phyloP scores from a whole-genome alignment of 2,329 filamentous ascomycete genomes.

The Lasiodiplodia citricola region DNA sequence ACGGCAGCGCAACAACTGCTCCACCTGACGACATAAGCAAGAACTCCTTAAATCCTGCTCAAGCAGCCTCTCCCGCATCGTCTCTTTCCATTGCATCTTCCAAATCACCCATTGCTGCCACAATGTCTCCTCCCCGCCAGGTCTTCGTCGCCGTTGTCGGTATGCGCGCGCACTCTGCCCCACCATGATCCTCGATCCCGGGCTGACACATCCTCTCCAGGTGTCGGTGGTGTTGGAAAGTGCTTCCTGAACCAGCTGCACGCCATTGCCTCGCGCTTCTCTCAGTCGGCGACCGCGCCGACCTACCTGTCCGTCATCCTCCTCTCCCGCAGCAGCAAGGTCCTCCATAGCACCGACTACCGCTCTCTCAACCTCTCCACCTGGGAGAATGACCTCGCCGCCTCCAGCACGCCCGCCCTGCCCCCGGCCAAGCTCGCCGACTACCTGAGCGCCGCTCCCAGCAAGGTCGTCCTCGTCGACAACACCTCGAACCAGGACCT shows the following conservation, averaged over 20 bases:
- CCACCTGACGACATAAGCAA: slow-evolving; percentile 23
- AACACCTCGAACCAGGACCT: slow-evolving; percentile 92
- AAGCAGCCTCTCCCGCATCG: neutral
- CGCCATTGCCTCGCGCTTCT: slow-evolving; percentile 65
- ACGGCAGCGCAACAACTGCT: slow-evolving; percentile 18
- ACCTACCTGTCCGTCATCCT: slow-evolving; percentile 80
- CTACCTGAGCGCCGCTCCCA: slow-evolving; percentile 78
- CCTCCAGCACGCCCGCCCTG: slow-evolving; percentile 69
- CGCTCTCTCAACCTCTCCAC: slow-evolving; percentile 67
- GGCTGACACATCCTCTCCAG: slow-evolving; percentile 51
- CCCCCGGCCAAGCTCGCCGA: slow-evolving; percentile 72
- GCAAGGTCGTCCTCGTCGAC: slow-evolving; percentile 84
- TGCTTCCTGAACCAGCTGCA: slow-evolving; percentile 85
- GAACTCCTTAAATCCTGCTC: neutral
- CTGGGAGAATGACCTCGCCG: slow-evolving; percentile 65
- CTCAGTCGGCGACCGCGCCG: slow-evolving; percentile 58
- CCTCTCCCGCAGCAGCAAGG: slow-evolving; percentile 83
- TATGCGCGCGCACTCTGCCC: slow-evolving; percentile 29
- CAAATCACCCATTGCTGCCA: slow-evolving; percentile 27
- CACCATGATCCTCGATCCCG: neutral
- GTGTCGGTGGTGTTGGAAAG: slow-evolving; percentile 91
- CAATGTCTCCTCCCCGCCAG: slow-evolving; percentile 50
- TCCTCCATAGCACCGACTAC: slow-evolving; percentile 76
- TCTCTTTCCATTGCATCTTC: neutral
- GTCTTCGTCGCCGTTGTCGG: slow-evolving; percentile 56